Conservation (phyloP, 352 stramenopile genomes). For the Phytopythium montanum region DNA sequence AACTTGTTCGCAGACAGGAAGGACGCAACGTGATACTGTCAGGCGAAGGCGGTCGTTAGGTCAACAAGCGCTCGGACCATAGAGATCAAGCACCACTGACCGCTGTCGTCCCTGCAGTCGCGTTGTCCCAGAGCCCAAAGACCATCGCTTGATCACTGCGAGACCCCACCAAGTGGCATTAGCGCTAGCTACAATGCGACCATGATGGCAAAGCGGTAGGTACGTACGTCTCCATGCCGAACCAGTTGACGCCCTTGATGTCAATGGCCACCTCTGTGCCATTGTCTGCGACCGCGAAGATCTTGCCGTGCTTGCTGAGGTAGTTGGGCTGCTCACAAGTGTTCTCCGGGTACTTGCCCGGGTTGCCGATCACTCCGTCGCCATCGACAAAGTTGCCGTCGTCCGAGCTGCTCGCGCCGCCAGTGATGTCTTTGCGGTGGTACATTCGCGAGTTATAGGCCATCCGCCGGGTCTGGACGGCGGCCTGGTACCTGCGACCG, state of each 20-base stretch:
- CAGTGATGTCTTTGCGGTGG: slow-evolving; percentile 3
- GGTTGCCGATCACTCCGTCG: slow-evolving; percentile 51
- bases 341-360: slow-evolving; percentile 41
- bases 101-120: slow-evolving; percentile 19
- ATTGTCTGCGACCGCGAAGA: slow-evolving; percentile 35
- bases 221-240: slow-evolving; percentile 33
- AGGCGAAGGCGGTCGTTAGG: background rate
- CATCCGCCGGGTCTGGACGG: background rate
- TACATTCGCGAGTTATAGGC: slow-evolving; percentile 1
- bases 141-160: slow-evolving; percentile 14
- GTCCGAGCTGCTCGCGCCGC: slow-evolving; percentile 8
- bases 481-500: background rate
- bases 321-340: slow-evolving; percentile 22
- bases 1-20: slow-evolving; percentile 41
- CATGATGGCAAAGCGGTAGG: no score
- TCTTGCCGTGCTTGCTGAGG: slow-evolving; percentile 44
- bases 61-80: background rate
- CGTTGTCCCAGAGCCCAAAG: slow-evolving; percentile 30
- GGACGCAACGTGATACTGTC: slow-evolving; percentile 27
- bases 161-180: background rate
- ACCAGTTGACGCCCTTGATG: slow-evolving; percentile 49
- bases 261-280: slow-evolving; percentile 29
- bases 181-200: no score
- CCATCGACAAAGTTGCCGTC: slow-evolving; percentile 12
- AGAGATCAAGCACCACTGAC: background rate